Evolutionary conservation across 495 filamentous ascomycete species (phyloP), one percentile per base, ranked within the genome.

Genomic region (Chaetomidium leptoderma): DNA sequence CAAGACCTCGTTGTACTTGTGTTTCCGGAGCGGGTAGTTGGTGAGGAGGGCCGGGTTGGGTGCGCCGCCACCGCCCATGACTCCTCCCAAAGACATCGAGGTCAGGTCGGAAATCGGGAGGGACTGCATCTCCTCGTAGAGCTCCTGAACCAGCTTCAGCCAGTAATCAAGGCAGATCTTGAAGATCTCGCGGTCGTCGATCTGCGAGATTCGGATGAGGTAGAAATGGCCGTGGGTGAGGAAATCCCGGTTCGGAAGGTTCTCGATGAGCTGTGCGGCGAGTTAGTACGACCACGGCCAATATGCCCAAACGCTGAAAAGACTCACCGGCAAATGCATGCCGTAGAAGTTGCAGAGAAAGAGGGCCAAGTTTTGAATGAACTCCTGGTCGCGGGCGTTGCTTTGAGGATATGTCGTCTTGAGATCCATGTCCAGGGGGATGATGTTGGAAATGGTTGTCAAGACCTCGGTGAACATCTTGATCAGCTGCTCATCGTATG

Each of bases 161-260:
- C 93, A 99, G 73, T 99, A 99, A 64, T 99, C 93, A 47, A 99
- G 77, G 66, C 90, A 96, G 63, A 97, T 97, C 78, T 99, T 99
- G 81, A 99, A 99, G 57, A 99, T 93, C 68, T 99, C 93, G 49
- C 93, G 84, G 65, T 99, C 93, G 55, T 99, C 93, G 59, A 99
- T 97, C 70, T 97, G 95, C 32, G 90, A 96, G 64, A 99, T 95
- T 17, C 91, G 86, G 66, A 99, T 97, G 10, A 99, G 83, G 70
- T 99, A 99, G 74, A 92, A 97, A 72, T 99, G 93, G 21, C 89
- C 91, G 65, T 99, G 93, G 0, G 86, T 89, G 26, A 99, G 85
- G 69, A 88, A 97, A 62, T 97, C 93, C 61, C 86, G 84, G 70
- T 96, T 97, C 6, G 92, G 91, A 47, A 97, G 81, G 66, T 91